A percentile compares a stretch with the other conserved stretches of the same genome.
Evolutionary conservation across 441 rosid species (phyloP).

Genomic region (Arabidopsis lyrata): DNA sequence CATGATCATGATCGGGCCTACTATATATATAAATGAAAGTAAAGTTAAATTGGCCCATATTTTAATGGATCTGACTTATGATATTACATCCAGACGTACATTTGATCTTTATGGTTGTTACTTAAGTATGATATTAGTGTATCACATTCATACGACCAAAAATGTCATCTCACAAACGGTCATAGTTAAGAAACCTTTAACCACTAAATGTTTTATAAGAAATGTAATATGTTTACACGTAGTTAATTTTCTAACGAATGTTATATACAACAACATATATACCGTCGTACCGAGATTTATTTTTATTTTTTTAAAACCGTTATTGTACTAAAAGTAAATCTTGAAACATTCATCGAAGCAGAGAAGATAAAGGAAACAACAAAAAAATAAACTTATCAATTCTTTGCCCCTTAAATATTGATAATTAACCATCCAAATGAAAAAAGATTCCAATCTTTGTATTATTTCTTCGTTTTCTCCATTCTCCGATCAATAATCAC

Average conservation of each 20-base stretch:
- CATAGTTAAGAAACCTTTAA: not conserved
- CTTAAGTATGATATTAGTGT: not conserved
- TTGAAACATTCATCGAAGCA: conserved; percentile 10
- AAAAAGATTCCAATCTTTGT: conserved; percentile 23
- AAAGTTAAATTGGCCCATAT: not conserved
- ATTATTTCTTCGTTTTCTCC: conserved; percentile 30
- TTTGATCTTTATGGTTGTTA: conserved; percentile 5
- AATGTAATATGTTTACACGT: conserved; percentile 10
- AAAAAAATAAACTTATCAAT: conserved; percentile 26
- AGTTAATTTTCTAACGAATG: not conserved
- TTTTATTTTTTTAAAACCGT: conserved; percentile 2
- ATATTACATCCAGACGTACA: conserved; percentile 18
- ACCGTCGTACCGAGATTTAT: not conserved
- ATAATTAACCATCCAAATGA: conserved; percentile 26
- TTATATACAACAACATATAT: conserved; percentile 24
- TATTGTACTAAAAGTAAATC: conserved; percentile 36
- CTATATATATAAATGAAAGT: not conserved
- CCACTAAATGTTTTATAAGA: conserved; percentile 2
- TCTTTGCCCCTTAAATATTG: conserved; percentile 12
- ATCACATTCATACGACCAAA: conserved; percentile 17
- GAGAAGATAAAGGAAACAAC: conserved; percentile 19
- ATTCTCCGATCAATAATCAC: conserved; percentile 19
- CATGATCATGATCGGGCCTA: conserved; percentile 17
- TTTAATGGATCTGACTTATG: conserved; percentile 23
- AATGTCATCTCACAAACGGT: conserved; percentile 23